phyloP scores from a whole-genome alignment of 2,329 filamentous ascomycete genomes.

The Sporothrix luriei region DNA sequence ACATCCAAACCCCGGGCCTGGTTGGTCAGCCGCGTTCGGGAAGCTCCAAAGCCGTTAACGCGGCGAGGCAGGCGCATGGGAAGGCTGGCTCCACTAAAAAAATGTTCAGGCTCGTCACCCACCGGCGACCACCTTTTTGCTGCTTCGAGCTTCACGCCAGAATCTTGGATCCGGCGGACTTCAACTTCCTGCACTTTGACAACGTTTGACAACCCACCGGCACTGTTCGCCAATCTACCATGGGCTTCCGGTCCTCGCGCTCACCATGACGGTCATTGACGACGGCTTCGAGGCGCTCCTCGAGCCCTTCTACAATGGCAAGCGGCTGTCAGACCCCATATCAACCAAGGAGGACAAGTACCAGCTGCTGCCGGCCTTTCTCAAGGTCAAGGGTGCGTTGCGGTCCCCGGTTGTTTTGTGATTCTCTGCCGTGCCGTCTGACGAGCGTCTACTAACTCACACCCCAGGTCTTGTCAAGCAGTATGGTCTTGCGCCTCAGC shows the following conservation, averaged over 20 bases:
- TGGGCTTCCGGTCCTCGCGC: conserved; percentile 17
- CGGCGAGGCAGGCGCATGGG: not conserved
- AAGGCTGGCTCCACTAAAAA: conserved; percentile 30
- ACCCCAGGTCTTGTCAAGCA: conserved; percentile 78
- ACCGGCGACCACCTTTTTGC: conserved; percentile 14
- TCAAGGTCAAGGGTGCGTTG: conserved; percentile 82
- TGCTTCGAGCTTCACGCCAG: conserved; percentile 1
- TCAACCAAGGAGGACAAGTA: conserved; percentile 82
- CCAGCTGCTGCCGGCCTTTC: conserved; percentile 93
- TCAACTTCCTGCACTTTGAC: not conserved
- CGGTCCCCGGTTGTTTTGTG: conserved; percentile 33
- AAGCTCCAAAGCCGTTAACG: conserved; percentile 23
- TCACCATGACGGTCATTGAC: conserved; percentile 57
- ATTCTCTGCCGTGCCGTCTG: not conserved
- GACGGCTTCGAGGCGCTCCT: conserved; percentile 68
- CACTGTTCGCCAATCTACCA: not conserved
- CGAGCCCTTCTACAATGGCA: conserved; percentile 69
- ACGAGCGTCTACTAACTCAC: conserved; percentile 26
- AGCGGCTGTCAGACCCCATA: conserved; percentile 66
- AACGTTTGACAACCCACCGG: not conserved
- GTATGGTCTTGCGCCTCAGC: conserved; percentile 46
- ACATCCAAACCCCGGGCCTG: not conserved
- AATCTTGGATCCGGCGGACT: not conserved
- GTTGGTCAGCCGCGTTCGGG: conserved; percentile 25
- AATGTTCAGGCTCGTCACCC: conserved; percentile 31